Evolutionary conservation across 306 rosid species (phyloP).

Genomic region (Prunus dulcis): DNA sequence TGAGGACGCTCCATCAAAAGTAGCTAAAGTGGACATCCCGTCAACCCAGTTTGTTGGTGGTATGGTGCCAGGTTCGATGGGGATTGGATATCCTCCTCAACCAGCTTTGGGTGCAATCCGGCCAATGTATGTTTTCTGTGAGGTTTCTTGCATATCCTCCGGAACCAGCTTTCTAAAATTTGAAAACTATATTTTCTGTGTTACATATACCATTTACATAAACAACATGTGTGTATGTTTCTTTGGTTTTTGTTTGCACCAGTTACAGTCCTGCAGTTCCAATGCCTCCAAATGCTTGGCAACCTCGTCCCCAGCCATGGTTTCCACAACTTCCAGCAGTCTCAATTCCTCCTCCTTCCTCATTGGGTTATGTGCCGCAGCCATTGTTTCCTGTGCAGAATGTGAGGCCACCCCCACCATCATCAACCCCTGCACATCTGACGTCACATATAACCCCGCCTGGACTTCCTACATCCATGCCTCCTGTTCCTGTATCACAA

Average conservation of each 20-base stretch:
- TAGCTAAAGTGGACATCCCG: slow-evolving; percentile 71
- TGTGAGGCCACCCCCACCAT: slow-evolving; percentile 60
- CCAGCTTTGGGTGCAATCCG: slow-evolving; percentile 54
- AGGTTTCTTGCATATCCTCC: slow-evolving; percentile 1
- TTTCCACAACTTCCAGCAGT: slow-evolving; percentile 65
- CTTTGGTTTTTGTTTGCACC: slow-evolving; percentile 23
- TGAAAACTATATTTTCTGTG: neutral
- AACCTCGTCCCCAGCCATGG: slow-evolving; percentile 88
- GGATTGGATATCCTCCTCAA: slow-evolving; percentile 72
- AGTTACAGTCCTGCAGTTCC: slow-evolving; percentile 70
- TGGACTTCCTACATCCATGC: slow-evolving; percentile 67
- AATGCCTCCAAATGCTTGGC: slow-evolving; percentile 65
- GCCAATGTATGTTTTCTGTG: slow-evolving; percentile 59
- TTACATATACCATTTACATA: neutral
- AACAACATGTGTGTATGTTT: neutral
- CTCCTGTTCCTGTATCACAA: slow-evolving; percentile 73
- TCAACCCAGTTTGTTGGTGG: slow-evolving; percentile 57
- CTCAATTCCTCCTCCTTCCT: slow-evolving; percentile 71
- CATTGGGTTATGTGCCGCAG: slow-evolving; percentile 66
- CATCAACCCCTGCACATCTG: slow-evolving; percentile 50
- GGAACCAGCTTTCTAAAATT: neutral
- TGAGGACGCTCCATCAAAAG: slow-evolving; percentile 67
- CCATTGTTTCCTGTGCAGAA: slow-evolving; percentile 98
- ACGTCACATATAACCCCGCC: slow-evolving; percentile 70
- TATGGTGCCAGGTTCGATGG: slow-evolving; percentile 65